Base-by-base conservation (phyloP, 2,329 filamentous ascomycete genomes). In the Penicillium sp. region DNA sequence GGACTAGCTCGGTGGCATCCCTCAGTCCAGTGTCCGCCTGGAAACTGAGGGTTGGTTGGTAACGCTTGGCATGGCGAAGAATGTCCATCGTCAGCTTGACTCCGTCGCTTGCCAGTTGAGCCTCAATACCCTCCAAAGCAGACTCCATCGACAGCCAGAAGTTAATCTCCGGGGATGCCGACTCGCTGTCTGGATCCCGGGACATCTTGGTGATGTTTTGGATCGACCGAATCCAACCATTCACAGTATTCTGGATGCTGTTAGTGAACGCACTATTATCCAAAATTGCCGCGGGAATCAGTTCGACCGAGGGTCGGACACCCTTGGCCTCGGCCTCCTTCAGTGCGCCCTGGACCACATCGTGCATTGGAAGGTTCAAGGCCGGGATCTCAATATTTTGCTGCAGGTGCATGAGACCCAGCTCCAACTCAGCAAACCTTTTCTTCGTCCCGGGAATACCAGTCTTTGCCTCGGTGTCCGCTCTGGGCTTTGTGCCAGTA, bases 111-210 rank as follows among this genome's bases (percentile, higher is more conserved):
- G 84, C 79, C 46, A 98, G 78, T 68, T 97, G 91, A 32, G 78
- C 81, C 67, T 96, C 91, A 49, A 99, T 95, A 23, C 86, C 86
- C 66, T 96, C 90, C 54, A 99, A 72, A 4, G 90, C 88, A 13
- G 85, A 86, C 69, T 98, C 94, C 87, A 98, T 95, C 1, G 89
- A 94, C 41, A 98, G 70, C 93, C 93, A 99, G 65, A 98, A 98
- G 69, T 96, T 96, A 69, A 98, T 95, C 69, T 99, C 93, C 68
- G 97, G 93, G 46, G 88, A 91, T 26, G 93, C 93, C 18, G 89
- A 95, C 26, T 83, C 78, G 55, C 79, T 77, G 67, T 84, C 65
- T 0, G 88, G 83, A 60, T 98, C 93, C 62, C 89, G 84, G 32
- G 89, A 88, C 75, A 95, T 86, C 71, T 94, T 94, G 31, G 93